Percentiles rank a stretch among this genome's conserved stretches.
Conservation (phyloP, 352 stramenopile genomes). For the Pythium brassicae region DNA sequence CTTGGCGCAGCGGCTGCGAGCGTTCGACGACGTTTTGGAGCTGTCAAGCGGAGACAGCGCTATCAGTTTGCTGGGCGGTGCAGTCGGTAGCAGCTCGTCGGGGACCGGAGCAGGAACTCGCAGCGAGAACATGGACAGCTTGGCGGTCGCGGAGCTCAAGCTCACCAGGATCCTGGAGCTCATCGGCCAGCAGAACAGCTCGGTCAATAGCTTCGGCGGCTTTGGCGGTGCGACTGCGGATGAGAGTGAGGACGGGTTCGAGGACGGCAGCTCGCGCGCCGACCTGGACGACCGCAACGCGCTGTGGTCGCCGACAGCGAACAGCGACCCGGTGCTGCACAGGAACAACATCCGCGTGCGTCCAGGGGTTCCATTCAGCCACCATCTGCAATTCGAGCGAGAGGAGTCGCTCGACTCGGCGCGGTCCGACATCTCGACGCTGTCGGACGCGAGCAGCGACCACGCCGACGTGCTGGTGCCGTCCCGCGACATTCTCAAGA, state of each 20-base stretch:
- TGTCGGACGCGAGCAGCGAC: constrained; percentile 25
- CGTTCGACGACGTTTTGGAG: constrained; percentile 72
- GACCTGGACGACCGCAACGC: constrained; percentile 51
- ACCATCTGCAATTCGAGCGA: constrained; percentile 16
- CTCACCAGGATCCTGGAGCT: constrained; percentile 75
- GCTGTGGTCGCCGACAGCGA: constrained; percentile 58
- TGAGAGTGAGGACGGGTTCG: constrained; percentile 23
- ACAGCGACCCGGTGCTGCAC: constrained; percentile 72
- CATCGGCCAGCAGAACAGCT: constrained; percentile 64
- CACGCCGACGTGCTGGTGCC: constrained; percentile 57
- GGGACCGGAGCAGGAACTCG: not conserved
- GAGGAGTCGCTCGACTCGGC: constrained; percentile 37
- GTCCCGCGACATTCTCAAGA: constrained; percentile 82
- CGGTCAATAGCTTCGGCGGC: constrained; percentile 48
- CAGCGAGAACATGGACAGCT: constrained; percentile 51
- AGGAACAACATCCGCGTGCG: constrained; percentile 78
- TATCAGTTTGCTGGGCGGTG: constrained; percentile 1
- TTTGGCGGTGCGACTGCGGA: constrained; percentile 21
- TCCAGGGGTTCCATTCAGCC: not conserved
- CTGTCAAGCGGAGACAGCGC: constrained; percentile 2
- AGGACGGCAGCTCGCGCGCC: constrained; percentile 24
- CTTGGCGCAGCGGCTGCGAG: constrained; percentile 53
- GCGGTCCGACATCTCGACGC: constrained; percentile 39
- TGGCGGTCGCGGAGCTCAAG: constrained; percentile 67
- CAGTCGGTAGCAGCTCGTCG: not conserved